Percentiles rank a stretch among this genome's conserved stretches.
Conservation (phyloP, 495 filamentous ascomycete genomes). For the Poronia punctata region DNA sequence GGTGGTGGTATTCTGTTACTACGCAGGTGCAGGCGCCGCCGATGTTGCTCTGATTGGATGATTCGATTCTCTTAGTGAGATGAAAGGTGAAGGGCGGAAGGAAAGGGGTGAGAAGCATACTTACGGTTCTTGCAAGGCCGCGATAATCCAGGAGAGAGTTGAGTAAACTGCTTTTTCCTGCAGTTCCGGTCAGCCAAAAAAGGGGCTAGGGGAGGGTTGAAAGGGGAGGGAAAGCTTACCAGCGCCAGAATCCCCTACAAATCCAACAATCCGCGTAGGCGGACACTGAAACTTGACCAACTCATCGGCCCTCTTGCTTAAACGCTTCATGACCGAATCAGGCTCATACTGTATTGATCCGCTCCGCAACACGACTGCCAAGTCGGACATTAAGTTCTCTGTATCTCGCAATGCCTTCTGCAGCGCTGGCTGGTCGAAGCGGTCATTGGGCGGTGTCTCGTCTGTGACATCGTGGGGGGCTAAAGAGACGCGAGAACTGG, state of each 20-base stretch:
- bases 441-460: conserved; percentile 28
- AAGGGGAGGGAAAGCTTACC: conserved; percentile 11
- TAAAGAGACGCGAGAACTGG: conserved; percentile 9
- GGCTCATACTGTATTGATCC: conserved; percentile 23
- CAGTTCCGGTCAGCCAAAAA: background rate
- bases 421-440: conserved; percentile 25
- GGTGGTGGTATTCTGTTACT: conserved; percentile 35
- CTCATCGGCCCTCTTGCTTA: conserved; percentile 19
- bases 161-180: conserved; percentile 35
- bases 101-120: conserved; percentile 5
- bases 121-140: conserved; percentile 27
- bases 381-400: conserved; percentile 16
- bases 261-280: conserved; percentile 29
- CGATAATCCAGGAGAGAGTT: conserved; percentile 31
- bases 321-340: conserved; percentile 27
- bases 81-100: too few relatives aligned
- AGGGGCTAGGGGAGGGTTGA: background rate
- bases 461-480: conserved; percentile 26
- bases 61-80: too few relatives aligned
- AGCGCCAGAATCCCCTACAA: conserved; percentile 36
- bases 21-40: conserved; percentile 35
- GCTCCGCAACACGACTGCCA: conserved; percentile 25
- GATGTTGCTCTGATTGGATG: conserved; percentile 25
- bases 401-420: conserved; percentile 26
- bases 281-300: conserved; percentile 28